Base-by-base conservation (phyloP, 169 alveolate genomes). In the Plasmodium gaboni region DNA sequence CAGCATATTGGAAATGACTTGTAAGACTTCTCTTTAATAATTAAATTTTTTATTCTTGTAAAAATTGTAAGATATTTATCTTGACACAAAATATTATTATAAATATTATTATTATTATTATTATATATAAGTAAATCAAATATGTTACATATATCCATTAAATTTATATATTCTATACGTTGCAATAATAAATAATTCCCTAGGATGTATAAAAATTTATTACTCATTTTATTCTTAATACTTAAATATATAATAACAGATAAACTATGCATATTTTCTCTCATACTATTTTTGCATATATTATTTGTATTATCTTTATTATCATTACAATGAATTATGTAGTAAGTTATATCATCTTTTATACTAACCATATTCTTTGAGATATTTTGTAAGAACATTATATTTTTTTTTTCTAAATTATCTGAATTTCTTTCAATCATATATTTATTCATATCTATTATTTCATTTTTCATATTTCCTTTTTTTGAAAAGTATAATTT, bases 81-180 rank as follows among this genome's bases (percentile, higher is more conserved):
- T 13, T 3, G 22, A 32, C 44, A 32, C 44, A 32, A 32, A 32
- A 32, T 32, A 32, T 32, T 32, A 32, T 32, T 32, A 32, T 32
- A 4, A 32, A 0, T 5, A 32, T 0, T 32, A 32, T 32, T 6
- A 83, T 38, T 28, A 53, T 60, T 19, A 9, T 42, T 26, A 48
- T 69, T 68, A 28, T 24, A 53, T 12, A 83, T 69, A 50, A 83
- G 44, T 26, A 83, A 69, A 19, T 83, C 91, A 50, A 83, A 57
- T 46, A 83, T 83, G 44, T 83, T 83, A 42, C 91, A 83, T 69
- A 83, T 53, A 55, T 83, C 91, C 28, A 83, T 53, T 70, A 83
- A 59, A 70, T 83, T 83, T 70, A 83, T 57, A 83, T 24, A 83
- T 68, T 51, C 28, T 68, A 60, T 32, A 68, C 63, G 70, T 42